Conservation (phyloP, 192 early-diverging fungal species). For the Mortierella antarctica region DNA sequence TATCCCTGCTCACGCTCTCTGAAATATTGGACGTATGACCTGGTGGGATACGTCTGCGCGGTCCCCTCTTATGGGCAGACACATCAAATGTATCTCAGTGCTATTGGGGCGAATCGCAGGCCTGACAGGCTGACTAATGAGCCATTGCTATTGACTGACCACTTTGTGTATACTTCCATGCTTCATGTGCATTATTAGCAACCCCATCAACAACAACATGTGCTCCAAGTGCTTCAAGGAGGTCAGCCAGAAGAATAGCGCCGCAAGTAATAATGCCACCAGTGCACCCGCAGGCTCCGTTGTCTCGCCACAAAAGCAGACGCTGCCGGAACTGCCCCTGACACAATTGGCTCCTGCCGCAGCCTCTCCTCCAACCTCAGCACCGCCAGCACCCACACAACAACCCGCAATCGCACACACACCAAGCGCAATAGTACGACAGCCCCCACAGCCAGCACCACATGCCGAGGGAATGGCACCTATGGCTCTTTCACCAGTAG, state of each 20-base stretch:
- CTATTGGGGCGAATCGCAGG: background rate
- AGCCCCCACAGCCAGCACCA: constrained; percentile 1
- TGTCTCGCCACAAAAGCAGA: constrained; percentile 17
- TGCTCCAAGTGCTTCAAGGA: constrained; percentile 86
- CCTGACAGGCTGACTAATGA: background rate
- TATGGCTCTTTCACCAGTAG: constrained; percentile 28
- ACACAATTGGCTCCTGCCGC: constrained; percentile 28
- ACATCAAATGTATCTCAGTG: background rate
- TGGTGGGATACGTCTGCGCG: too few species aligned
- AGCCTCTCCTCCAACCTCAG: constrained; percentile 7
- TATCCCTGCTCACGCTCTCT: too few species aligned
- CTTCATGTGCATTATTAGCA: constrained; percentile 40
- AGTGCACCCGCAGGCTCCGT: background rate
- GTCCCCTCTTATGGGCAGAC: background rate
- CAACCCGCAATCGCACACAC: background rate
- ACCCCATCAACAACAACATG: constrained; percentile 77
- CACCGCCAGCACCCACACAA: constrained; percentile 29
- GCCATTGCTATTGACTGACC: background rate
- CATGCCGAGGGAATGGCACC: background rate
- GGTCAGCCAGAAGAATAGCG: constrained; percentile 54
- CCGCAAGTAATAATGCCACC: constrained; percentile 6
- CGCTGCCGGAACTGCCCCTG: constrained; percentile 21
- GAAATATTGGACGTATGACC: too few species aligned
- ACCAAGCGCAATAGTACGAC: constrained; percentile 20
- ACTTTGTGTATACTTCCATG: background rate